Conservation (phyloP, 23 red algal species). For the Gracilaria domingensis region DNA sequence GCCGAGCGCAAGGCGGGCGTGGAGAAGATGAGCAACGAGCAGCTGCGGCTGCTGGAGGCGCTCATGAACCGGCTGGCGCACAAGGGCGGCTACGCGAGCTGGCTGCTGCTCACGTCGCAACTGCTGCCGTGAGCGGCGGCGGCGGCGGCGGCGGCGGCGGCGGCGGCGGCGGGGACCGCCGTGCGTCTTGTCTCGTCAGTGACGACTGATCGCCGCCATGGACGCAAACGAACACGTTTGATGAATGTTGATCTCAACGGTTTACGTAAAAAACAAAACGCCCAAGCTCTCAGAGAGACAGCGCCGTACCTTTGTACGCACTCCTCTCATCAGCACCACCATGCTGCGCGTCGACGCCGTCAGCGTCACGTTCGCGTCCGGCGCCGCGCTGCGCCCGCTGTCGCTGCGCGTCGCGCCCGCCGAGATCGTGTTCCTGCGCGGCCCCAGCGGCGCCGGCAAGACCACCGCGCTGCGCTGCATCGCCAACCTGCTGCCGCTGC, state of each 20-base stretch:
- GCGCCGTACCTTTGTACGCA: too few relatives aligned
- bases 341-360: neutral
- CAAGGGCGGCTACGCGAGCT: conserved; percentile 33
- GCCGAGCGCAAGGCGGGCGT: neutral
- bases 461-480: conserved; percentile 70
- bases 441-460: conserved; percentile 80
- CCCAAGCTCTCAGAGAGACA: too few relatives aligned
- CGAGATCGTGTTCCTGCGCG: conserved; percentile 65
- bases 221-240: too few relatives aligned
- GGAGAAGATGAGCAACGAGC: conserved; percentile 52
- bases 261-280: too few relatives aligned
- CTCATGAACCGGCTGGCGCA: conserved; percentile 21
- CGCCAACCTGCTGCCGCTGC: conserved; percentile 50
- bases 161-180: too few relatives aligned
- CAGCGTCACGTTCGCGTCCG: neutral
- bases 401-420: neutral
- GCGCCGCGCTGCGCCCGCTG: conserved; percentile 1
- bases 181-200: too few relatives aligned
- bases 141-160: too few relatives aligned
- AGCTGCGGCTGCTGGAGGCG: conserved; percentile 54
- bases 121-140: too few relatives aligned
- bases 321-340: too few relatives aligned
- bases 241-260: too few relatives aligned
- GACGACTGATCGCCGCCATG: too few relatives aligned
- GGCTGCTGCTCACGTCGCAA: conserved; percentile 17